These are phyloP conservation scores for Anthoceros angustus DNA, from an alignment of 225 moss, liverwort and hornwort species.

Conservation along the genomic window DNA sequence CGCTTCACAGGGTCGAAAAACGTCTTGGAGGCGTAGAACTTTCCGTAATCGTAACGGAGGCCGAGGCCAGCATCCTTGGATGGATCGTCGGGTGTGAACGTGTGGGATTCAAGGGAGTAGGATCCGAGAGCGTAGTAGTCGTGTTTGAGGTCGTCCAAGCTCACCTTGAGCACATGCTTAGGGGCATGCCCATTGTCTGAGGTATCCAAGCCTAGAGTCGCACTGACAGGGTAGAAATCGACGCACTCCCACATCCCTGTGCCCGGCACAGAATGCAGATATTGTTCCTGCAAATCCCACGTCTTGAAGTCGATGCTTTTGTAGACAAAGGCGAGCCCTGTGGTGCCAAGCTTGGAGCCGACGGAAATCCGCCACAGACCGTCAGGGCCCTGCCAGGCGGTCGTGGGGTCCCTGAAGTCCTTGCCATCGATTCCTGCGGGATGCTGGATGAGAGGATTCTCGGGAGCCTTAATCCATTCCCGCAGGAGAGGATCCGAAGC, in stretches of 20 bases:
- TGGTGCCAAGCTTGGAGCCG: slow-evolving; percentile 37
- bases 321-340: slow-evolving; percentile 42
- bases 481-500: slow-evolving; percentile 45
- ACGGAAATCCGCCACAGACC: slow-evolving; percentile 48
- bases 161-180: slow-evolving; percentile 68
- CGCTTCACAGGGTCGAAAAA: slow-evolving; percentile 39
- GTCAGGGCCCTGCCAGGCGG: slow-evolving; percentile 46
- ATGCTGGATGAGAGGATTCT: slow-evolving; percentile 37
- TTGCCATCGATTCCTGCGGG: slow-evolving; percentile 22
- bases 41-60: slow-evolving; percentile 62
- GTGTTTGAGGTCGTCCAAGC: slow-evolving; percentile 42
- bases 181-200: neutral
- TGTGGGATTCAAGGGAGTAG: slow-evolving; percentile 28
- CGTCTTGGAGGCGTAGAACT: slow-evolving; percentile 77
- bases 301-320: slow-evolving; percentile 33
- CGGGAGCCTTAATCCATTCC: slow-evolving; percentile 37
- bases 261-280: slow-evolving; percentile 21
- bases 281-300: slow-evolving; percentile 28
- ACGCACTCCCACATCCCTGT: slow-evolving; percentile 96
- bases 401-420: slow-evolving; percentile 73
- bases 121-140: slow-evolving; percentile 68
- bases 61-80: slow-evolving; percentile 42
- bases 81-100: slow-evolving; percentile 17
- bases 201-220: neutral
- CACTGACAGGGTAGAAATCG: slow-evolving; percentile 31